Base-by-base conservation (phyloP, 441 rosid species). In the Gossypium davidsonii region DNA sequence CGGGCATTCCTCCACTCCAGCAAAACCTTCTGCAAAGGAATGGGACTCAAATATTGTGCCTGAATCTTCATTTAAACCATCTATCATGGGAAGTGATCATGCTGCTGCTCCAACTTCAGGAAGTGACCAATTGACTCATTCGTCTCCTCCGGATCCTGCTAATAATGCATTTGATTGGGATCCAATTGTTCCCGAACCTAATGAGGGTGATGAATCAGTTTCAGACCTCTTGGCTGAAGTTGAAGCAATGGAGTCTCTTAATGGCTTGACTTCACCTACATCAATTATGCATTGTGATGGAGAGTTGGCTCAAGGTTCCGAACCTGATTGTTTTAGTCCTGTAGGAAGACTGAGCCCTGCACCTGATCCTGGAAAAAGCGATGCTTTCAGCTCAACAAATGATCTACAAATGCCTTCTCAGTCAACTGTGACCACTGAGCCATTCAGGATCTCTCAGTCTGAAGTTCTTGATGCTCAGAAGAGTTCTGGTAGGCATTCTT, bases 201-300 rank as follows among this genome's bases (percentile, higher is more conserved):
- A 81, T 20, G 98, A 91, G 48, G 90, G 74, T 21, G 99, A 94
- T 74, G 98, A 96, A 78, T 96, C 98, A 9, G 98, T 96, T 74
- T 96, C 98, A 15, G 99, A 94, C 80, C 93, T 94, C 55, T 80
- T 96, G 80, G 99, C 99, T 11, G 98, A 94, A 83, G 98, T 94
- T 26, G 98, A 96, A 85, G 98, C 98, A 8, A 94, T 94, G 98
- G 98, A 94, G 77, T 90, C 98, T 18, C 92, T 89, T 57, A 79
- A 83, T 74, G 87, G 89, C 34, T 75, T 86, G 73, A 85, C 96
- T 77, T 93, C 98, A 28, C 90, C 94, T 65, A 90, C 98, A 66
- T 92, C 98, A 0, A 85, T 76, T 71, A 64, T 91, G 84, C 88
- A 76, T 48, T 84, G 88, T 39, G 82, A 80, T 48, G 76, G 71